phyloP scores from a whole-genome alignment of 768 basidiomycete genomes.

The Trametes cubensis region DNA sequence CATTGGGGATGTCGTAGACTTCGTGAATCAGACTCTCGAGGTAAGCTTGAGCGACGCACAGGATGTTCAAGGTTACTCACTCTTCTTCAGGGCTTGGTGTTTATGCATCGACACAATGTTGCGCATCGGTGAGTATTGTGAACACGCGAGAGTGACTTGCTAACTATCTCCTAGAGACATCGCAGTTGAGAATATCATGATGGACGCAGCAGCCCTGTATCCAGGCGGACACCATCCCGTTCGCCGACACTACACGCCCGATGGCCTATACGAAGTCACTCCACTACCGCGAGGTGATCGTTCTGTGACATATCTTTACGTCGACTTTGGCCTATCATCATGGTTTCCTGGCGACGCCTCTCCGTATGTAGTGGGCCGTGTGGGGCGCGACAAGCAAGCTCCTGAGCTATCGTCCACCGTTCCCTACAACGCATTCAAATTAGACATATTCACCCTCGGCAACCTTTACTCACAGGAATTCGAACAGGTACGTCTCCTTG shows the following conservation, averaged over 20 bases:
- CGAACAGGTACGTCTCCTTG: slow-evolving; percentile 10
- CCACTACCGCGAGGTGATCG: slow-evolving; percentile 37
- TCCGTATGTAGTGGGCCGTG: slow-evolving; percentile 15
- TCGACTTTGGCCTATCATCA: slow-evolving; percentile 29
- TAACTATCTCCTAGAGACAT: slow-evolving; percentile 9
- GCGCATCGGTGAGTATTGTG: slow-evolving; percentile 26
- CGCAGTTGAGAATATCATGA: slow-evolving; percentile 29
- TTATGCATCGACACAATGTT: slow-evolving; percentile 29
- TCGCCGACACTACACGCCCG: slow-evolving; percentile 34
- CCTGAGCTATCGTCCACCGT: slow-evolving; percentile 27
- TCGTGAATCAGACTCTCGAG: slow-evolving; percentile 26
- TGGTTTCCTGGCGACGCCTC: slow-evolving; percentile 21
- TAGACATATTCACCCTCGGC: slow-evolving; percentile 28
- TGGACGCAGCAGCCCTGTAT: slow-evolving; percentile 26
- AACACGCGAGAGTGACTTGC: neutral
- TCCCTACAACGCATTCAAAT: slow-evolving; percentile 29
- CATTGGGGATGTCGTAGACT: slow-evolving; percentile 28
- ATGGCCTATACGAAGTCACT: slow-evolving; percentile 35
- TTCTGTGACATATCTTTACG: slow-evolving; percentile 36
- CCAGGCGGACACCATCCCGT: slow-evolving; percentile 29
- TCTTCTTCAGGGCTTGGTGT: slow-evolving; percentile 21
- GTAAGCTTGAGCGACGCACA: neutral
- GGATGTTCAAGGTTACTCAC: too few relatives aligned
- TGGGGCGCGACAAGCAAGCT: slow-evolving; percentile 24
- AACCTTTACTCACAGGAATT: slow-evolving; percentile 29